phyloP scores from a whole-genome alignment of 140 eudicot species.

The Erigeron philadelphicus region DNA sequence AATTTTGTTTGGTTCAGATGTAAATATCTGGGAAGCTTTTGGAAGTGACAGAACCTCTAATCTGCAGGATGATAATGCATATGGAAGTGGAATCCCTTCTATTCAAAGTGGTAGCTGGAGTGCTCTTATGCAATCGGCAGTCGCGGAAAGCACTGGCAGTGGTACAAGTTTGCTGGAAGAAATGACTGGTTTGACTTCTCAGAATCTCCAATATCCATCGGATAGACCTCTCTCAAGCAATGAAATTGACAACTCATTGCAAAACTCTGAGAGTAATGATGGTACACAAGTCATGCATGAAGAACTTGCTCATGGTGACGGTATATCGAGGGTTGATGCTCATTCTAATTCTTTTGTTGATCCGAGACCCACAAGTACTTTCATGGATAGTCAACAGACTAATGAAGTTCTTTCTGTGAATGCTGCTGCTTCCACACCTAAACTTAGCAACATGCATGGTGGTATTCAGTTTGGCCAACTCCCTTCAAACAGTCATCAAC shows the following conservation, averaged over 20 bases:
- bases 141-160: conserved; percentile 66
- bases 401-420: background rate
- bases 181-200: conserved; percentile 46
- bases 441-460: background rate
- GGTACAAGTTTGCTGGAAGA: conserved; percentile 55
- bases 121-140: conserved; percentile 99
- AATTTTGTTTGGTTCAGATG: conserved; percentile 85
- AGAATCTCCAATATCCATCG: conserved; percentile 30
- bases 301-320: conserved; percentile 1
- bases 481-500: conserved; percentile 36
- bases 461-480: background rate
- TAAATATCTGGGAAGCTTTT: conserved; percentile 81
- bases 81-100: conserved; percentile 51
- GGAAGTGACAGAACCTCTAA: conserved; percentile 46
- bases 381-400: conserved; percentile 3
- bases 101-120: conserved; percentile 95
- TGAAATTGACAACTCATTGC: conserved; percentile 33
- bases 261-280: conserved; percentile 31
- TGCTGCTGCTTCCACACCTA: background rate
- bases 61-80: conserved; percentile 46
- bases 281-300: conserved; percentile 27
- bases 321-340: conserved; percentile 9
- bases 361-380: background rate
- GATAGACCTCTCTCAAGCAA: conserved; percentile 27
- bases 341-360: background rate